Evolutionary conservation across 495 filamentous ascomycete species (phyloP).

Genomic region (Talaromyces wortmannii): DNA sequence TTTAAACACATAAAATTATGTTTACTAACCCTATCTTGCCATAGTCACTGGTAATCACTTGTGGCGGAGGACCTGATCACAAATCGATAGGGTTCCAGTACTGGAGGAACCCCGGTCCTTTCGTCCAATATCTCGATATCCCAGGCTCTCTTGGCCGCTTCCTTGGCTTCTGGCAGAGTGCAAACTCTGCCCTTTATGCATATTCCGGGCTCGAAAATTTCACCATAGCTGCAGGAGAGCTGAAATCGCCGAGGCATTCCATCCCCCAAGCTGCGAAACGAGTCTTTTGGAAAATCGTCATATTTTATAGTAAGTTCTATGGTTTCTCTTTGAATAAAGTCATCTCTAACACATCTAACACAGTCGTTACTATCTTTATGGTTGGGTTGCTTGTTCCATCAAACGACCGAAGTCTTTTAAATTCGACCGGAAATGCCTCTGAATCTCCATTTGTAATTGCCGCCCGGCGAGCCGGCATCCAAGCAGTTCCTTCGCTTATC

Average conservation of each 20-base stretch:
- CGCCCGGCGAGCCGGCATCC: constrained; percentile 40
- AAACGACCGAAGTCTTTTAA: constrained; percentile 39
- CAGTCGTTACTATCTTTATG: constrained; percentile 28
- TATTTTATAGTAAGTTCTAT: constrained; percentile 41
- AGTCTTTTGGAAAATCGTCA: constrained; percentile 65
- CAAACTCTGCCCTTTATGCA: constrained; percentile 65
- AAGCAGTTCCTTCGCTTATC: constrained; percentile 54
- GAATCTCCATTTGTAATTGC: constrained; percentile 47
- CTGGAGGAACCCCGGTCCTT: constrained; percentile 36
- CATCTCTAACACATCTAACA: not conserved
- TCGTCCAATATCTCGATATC: constrained; percentile 5
- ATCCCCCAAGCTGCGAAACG: constrained; percentile 68
- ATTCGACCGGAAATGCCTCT: constrained; percentile 39
- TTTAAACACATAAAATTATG: not conserved
- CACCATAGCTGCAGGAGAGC: constrained; percentile 48
- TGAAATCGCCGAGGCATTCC: constrained; percentile 58
- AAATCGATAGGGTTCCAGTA: constrained; percentile 21
- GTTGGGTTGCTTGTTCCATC: constrained; percentile 48
- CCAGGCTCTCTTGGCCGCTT: constrained; percentile 37
- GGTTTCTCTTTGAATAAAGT: not conserved
- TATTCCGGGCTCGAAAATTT: constrained; percentile 70
- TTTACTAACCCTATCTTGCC: not conserved
- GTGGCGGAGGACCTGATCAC: constrained; percentile 31
- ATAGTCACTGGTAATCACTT: constrained; percentile 21
- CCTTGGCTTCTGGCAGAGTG: constrained; percentile 62